phyloP scores from a whole-genome alignment of 768 basidiomycete genomes.

The Tubosaeta sp. region DNA sequence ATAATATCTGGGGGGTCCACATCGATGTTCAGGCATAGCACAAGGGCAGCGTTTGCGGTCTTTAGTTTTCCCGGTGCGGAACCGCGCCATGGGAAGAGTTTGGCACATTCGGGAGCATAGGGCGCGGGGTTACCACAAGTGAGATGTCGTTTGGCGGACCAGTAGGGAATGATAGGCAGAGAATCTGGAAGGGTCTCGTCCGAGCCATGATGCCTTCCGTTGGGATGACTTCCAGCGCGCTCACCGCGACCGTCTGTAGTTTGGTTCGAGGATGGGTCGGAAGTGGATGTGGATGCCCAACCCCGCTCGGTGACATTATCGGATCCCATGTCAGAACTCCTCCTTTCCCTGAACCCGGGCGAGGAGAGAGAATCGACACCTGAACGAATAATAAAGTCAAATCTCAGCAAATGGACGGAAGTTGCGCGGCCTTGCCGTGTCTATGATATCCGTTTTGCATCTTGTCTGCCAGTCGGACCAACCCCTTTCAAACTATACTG shows the following conservation, averaged over 20 bases:
- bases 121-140: constrained; percentile 85
- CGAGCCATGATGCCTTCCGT: constrained; percentile 40
- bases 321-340: constrained; percentile 36
- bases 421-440: constrained; percentile 17
- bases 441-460: constrained; percentile 31
- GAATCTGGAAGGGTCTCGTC: constrained; percentile 43
- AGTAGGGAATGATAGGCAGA: constrained; percentile 70
- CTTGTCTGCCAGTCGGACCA: background rate
- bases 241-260: constrained; percentile 28
- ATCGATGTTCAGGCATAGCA: constrained; percentile 94
- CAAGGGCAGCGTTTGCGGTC: constrained; percentile 83
- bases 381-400: constrained; percentile 10
- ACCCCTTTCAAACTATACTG: background rate
- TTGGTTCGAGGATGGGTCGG: constrained; percentile 44
- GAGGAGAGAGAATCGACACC: constrained; percentile 14
- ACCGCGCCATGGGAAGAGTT: constrained; percentile 75
- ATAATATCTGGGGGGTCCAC: constrained; percentile 97
- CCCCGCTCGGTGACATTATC: constrained; percentile 55
- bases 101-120: constrained; percentile 59
- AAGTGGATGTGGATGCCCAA: constrained; percentile 44
- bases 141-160: constrained; percentile 86
- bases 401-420: background rate
- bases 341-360: constrained; percentile 14
- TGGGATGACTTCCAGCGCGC: constrained; percentile 29
- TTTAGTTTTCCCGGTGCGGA: constrained; percentile 81